Evolutionary conservation across 2,329 filamentous ascomycete species (phyloP).

Genomic region (Ophiostoma sp.): DNA sequence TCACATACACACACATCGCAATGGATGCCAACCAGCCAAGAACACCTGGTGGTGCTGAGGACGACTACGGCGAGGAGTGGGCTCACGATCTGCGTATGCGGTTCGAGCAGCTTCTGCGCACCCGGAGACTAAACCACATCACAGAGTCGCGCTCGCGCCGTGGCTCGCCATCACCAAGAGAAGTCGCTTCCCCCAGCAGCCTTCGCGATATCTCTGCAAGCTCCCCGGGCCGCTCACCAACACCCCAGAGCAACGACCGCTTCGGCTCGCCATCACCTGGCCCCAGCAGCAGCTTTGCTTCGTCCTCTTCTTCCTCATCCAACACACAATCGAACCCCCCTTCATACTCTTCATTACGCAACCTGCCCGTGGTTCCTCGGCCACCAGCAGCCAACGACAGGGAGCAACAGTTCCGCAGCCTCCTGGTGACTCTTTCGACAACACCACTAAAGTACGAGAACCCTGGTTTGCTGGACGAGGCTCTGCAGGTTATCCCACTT

Average conservation of each 20-base stretch:
- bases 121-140: constrained; percentile 80
- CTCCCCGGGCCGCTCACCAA: constrained; percentile 40
- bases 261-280: constrained; percentile 23
- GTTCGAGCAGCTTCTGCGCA: constrained; percentile 82
- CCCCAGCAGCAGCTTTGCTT: background rate
- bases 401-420: constrained; percentile 69
- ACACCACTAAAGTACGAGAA: constrained; percentile 96
- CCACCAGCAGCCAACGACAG: constrained; percentile 62
- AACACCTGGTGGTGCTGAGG: constrained; percentile 29
- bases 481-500: constrained; percentile 76
- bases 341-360: constrained; percentile 46
- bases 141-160: constrained; percentile 58
- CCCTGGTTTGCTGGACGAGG: constrained; percentile 87
- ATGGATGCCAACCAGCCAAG: constrained; percentile 33
- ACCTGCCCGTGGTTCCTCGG: constrained; percentile 59
- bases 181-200: constrained; percentile 48
- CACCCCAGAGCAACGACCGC: constrained; percentile 40
- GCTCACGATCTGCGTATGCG: constrained; percentile 73
- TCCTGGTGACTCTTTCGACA: constrained; percentile 76
- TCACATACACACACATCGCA: constrained; percentile 21
- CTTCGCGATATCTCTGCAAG: constrained; percentile 40
- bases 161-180: constrained; percentile 51
- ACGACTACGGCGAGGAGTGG: constrained; percentile 63
- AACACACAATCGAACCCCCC: constrained; percentile 37
- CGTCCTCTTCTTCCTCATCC: background rate